phyloP scores from a whole-genome alignment of 2,329 filamentous ascomycete species.

The Scytalidium sp. region DNA sequence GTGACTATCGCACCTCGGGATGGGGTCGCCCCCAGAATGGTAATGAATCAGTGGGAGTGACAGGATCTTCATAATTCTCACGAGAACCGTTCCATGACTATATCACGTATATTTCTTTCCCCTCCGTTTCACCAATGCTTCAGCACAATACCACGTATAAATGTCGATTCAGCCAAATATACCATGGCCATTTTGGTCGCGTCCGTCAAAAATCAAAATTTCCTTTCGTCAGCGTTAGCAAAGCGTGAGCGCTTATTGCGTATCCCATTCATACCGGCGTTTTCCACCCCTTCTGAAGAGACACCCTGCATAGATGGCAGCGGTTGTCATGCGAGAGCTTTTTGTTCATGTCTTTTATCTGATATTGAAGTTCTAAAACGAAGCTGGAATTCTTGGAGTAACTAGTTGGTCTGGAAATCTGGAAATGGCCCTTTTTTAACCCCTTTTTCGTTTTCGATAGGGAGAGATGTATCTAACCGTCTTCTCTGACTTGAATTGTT shows the following conservation, averaged over 20 bases:
- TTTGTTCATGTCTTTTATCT: not conserved
- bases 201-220: not conserved
- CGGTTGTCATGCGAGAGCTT: not conserved
- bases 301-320: not conserved
- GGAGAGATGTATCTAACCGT: not conserved
- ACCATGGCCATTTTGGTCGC: not conserved
- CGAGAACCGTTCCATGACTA: constrained; percentile 11
- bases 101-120: constrained; percentile 20
- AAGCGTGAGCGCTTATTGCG: not conserved
- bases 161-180: not conserved
- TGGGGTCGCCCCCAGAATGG: constrained; percentile 31
- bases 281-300: not conserved
- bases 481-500: not conserved
- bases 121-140: not conserved
- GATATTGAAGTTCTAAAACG: not conserved
- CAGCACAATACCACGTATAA: not conserved
- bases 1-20: constrained; percentile 28
- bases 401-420: not conserved
- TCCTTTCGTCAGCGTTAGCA: not conserved
- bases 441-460: not conserved
- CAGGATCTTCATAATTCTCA: constrained; percentile 22
- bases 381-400: not conserved
- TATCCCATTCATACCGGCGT: not conserved
- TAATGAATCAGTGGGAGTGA: constrained; percentile 29
- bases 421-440: not conserved